These are phyloP conservation scores for Marasmius sp. DNA, from an alignment of 1,284 basidiomycete genomes.

Conservation along the genomic window DNA sequence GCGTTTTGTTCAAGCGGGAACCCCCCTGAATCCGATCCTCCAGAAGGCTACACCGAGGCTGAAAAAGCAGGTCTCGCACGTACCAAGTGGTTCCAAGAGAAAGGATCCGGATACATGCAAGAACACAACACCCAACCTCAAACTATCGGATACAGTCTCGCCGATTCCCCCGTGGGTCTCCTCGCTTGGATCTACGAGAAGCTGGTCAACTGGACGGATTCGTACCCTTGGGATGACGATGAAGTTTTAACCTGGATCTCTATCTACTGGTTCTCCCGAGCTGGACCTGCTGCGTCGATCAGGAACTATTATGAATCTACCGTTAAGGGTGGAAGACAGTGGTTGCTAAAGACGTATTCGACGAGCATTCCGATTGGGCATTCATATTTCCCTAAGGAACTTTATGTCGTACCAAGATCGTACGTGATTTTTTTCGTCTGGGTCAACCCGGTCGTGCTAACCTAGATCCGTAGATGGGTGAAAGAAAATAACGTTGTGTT, in stretches of 20 bases:
- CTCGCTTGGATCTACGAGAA: conserved; percentile 63
- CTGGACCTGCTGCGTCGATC: conserved; percentile 42
- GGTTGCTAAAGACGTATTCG: neutral
- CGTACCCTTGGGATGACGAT: conserved; percentile 51
- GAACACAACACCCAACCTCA: conserved; percentile 53
- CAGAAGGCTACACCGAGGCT: conserved; percentile 22
- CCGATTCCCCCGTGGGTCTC: conserved; percentile 54
- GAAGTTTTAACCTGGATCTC: conserved; percentile 51
- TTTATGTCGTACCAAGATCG: neutral
- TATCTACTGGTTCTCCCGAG: conserved; percentile 46
- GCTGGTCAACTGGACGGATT: conserved; percentile 46
- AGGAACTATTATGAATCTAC: conserved; percentile 39
- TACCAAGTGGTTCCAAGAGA: conserved; percentile 27
- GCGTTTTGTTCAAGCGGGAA: neutral
- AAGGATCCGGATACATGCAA: conserved; percentile 39
- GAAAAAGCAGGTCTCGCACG: conserved; percentile 35
- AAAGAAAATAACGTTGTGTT: neutral
- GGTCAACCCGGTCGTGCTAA: neutral
- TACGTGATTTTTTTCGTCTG: neutral
- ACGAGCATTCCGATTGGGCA: conserved; percentile 5
- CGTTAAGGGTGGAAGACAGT: neutral
- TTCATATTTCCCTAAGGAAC: conserved; percentile 7
- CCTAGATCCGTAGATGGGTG: neutral
- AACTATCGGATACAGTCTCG: conserved; percentile 50
- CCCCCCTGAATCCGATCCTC: neutral